These are phyloP conservation scores for Talaromyces funiculosus DNA, from an alignment of 2,329 filamentous ascomycete genomes.

Conservation along the genomic window DNA sequence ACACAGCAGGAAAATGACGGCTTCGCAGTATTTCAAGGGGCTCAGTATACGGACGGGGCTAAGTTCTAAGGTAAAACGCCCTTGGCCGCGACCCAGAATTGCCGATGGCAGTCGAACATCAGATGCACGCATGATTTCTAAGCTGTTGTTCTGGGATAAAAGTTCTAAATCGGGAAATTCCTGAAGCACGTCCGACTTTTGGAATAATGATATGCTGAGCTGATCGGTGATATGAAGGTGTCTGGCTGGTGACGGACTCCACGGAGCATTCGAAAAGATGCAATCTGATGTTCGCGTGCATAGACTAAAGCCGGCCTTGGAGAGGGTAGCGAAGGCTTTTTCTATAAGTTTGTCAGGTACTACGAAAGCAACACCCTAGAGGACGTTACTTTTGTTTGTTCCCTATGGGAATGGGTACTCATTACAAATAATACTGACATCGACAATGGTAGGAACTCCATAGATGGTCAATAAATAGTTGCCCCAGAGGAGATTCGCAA, in stretches of 20 bases:
- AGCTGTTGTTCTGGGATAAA: background rate
- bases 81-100: conserved; percentile 13
- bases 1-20: conserved; percentile 20
- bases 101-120: conserved; percentile 17
- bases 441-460: conserved; percentile 23
- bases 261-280: conserved; percentile 3
- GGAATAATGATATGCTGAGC: conserved; percentile 17
- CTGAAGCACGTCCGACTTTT: conserved; percentile 19
- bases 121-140: conserved; percentile 18
- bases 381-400: background rate
- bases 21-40: conserved; percentile 17
- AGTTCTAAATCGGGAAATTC: conserved; percentile 14
- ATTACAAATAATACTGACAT: conserved; percentile 14
- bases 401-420: background rate
- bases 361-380: conserved; percentile 17
- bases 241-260: background rate
- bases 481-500: conserved; percentile 26
- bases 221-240: conserved; percentile 20
- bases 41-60: conserved; percentile 17
- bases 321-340: conserved; percentile 14
- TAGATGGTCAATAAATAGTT: conserved; percentile 27
- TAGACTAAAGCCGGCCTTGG: conserved; percentile 15
- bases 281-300: conserved; percentile 16
- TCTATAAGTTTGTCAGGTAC: conserved; percentile 16
- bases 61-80: conserved; percentile 14